phyloP scores from a whole-genome alignment of 805 yeast genomes.

The Metschnikowia matae region DNA sequence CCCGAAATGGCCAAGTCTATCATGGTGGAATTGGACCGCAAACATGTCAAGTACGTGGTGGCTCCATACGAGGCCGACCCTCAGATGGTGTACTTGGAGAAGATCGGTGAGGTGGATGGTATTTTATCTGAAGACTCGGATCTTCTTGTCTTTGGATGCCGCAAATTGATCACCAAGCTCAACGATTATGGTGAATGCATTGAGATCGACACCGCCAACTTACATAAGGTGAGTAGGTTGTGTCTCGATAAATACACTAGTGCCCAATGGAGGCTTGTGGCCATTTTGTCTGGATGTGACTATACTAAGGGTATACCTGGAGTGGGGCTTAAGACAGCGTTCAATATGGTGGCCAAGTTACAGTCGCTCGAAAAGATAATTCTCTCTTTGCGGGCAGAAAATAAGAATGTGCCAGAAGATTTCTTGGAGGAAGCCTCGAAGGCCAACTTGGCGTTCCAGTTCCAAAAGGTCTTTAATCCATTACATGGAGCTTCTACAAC shows the following conservation, averaged over 20 bases:
- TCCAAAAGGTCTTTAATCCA: slow-evolving; percentile 84
- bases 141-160: slow-evolving; percentile 82
- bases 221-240: slow-evolving; percentile 45
- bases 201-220: slow-evolving; percentile 58
- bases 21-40: slow-evolving; percentile 62
- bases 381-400: slow-evolving; percentile 54
- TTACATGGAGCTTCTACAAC: slow-evolving; percentile 43
- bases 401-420: slow-evolving; percentile 53
- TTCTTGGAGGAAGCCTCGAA: slow-evolving; percentile 57
- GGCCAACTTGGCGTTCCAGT: slow-evolving; percentile 78
- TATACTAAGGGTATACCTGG: slow-evolving; percentile 83
- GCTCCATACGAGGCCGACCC: slow-evolving; percentile 99
- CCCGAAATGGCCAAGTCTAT: slow-evolving; percentile 87
- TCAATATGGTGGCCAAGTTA: slow-evolving; percentile 50
- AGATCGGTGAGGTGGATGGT: slow-evolving; percentile 69
- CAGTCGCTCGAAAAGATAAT: slow-evolving; percentile 53
- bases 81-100: slow-evolving; percentile 88
- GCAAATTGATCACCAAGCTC: slow-evolving; percentile 70
- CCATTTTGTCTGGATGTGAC: slow-evolving; percentile 94
- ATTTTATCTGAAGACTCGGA: slow-evolving; percentile 95
- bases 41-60: slow-evolving; percentile 67
- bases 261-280: slow-evolving; percentile 67
- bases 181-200: slow-evolving; percentile 72
- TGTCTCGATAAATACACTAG: slow-evolving; percentile 48
- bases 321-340: slow-evolving; percentile 77